A percentile compares a stretch with the other conserved stretches of the same genome.
These are phyloP conservation scores for Apophysomyces trapeziformis DNA, from an alignment of 371 early-diverging fungal genomes.

Conservation along the genomic window DNA sequence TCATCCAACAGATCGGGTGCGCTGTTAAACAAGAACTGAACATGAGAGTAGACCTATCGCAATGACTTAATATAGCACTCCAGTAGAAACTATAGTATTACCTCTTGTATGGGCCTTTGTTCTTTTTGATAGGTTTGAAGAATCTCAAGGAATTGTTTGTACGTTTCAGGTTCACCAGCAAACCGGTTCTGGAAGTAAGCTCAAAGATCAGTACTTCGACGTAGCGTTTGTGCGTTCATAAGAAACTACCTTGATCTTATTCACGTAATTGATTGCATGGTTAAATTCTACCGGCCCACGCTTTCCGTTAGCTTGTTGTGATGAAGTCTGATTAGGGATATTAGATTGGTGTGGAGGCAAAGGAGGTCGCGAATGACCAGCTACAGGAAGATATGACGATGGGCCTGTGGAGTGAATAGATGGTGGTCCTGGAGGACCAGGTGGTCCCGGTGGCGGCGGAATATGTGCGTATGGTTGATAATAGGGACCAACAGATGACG, in stretches of 20 bases:
- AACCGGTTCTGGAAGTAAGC: slow-evolving; percentile 76
- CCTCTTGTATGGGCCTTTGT: slow-evolving; percentile 86
- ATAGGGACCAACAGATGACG: neutral
- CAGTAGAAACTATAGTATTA: slow-evolving; percentile 22
- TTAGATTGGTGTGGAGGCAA: slow-evolving; percentile 11
- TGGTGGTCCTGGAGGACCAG: slow-evolving; percentile 28
- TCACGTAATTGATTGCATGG: slow-evolving; percentile 94
- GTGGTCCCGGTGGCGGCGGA: slow-evolving; percentile 32
- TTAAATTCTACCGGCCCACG: slow-evolving; percentile 83
- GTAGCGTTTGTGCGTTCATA: neutral
- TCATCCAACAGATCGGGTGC: slow-evolving; percentile 92
- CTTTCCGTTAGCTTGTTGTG: slow-evolving; percentile 20
- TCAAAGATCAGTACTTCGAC: neutral
- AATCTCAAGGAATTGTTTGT: slow-evolving; percentile 95
- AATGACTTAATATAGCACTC: neutral
- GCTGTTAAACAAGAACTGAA: slow-evolving; percentile 80
- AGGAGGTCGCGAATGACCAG: slow-evolving; percentile 8
- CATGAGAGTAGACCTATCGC: slow-evolving; percentile 85
- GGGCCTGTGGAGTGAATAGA: slow-evolving; percentile 11
- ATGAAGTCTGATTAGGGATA: slow-evolving; percentile 17
- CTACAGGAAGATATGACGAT: neutral
- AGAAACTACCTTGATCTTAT: slow-evolving; percentile 84
- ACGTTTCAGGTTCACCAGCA: slow-evolving; percentile 85
- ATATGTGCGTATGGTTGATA: slow-evolving; percentile 11
- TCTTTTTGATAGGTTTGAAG: slow-evolving; percentile 94